phyloP scores from a whole-genome alignment of 2,329 filamentous ascomycete genomes.

The Emmonsiellopsis sp. region DNA sequence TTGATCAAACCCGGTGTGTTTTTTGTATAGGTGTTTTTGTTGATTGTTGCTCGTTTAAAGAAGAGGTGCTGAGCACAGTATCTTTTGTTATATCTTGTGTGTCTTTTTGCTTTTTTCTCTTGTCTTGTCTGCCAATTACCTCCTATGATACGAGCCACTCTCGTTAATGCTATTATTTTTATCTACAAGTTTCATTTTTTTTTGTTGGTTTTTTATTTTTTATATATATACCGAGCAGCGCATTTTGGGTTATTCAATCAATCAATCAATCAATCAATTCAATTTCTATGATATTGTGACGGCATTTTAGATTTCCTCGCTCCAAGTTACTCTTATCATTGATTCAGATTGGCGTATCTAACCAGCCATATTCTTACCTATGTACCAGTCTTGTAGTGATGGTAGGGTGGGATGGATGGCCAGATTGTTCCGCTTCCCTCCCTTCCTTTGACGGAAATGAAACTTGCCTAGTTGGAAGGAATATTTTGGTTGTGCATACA shows the following conservation, averaged over 20 bases:
- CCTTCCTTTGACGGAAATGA: no score
- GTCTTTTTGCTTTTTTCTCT: not conserved
- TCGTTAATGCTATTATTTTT: not conserved
- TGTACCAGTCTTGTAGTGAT: not conserved
- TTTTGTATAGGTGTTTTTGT: constrained; percentile 2
- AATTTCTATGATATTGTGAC: not conserved
- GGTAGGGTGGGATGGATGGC: no score
- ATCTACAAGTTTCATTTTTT: not conserved
- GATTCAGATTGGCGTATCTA: no score
- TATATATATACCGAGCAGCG: not conserved
- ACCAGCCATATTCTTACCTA: no score
- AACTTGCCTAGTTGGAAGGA: no score
- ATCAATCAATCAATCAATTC: not conserved
- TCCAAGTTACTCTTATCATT: not conserved
- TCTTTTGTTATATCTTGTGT: not conserved
- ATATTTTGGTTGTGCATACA: no score
- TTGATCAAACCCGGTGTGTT: not conserved
- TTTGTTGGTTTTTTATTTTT: not conserved
- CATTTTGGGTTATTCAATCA: not conserved
- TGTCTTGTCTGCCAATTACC: not conserved
- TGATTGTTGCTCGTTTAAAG: not conserved
- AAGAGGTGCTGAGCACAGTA: not conserved
- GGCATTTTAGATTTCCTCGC: not conserved
- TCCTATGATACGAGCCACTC: not conserved
- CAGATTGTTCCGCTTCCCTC: no score